Conservation (phyloP, 257 asterid genomes). For the Solanum pinnatisectum region DNA sequence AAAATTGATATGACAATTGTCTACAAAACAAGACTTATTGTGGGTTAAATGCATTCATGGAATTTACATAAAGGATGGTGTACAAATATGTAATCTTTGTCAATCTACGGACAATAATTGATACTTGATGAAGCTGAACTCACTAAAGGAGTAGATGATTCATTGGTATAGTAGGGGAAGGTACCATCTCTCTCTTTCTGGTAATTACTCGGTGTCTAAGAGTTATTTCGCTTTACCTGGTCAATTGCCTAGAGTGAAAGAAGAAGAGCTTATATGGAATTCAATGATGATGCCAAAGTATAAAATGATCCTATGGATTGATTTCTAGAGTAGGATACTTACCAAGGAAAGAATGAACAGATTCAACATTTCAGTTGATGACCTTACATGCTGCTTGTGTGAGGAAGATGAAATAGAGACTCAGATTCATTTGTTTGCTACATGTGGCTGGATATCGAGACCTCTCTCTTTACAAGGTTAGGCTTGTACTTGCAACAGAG, state of each 20-base stretch:
- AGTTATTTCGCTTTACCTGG: background rate
- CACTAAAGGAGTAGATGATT: background rate
- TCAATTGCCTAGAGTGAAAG: background rate
- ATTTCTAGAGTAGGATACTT: background rate
- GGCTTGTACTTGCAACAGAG: background rate
- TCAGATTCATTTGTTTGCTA: background rate
- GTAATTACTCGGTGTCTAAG: background rate
- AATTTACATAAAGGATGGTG: too few relatives aligned
- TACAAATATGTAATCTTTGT: too few relatives aligned
- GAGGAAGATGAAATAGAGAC: background rate
- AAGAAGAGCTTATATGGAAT: background rate
- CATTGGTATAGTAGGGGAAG: background rate
- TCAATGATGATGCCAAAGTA: background rate
- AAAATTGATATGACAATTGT: too few relatives aligned
- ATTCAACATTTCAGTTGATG: background rate
- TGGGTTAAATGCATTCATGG: too few relatives aligned
- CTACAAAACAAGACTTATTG: too few relatives aligned
- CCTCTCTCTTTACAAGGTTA: background rate
- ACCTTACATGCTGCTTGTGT: background rate
- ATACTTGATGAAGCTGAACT: background rate
- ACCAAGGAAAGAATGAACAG: background rate
- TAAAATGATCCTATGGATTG: background rate
- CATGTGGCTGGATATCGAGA: background rate
- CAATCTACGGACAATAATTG: background rate
- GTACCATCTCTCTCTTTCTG: background rate